phyloP scores from a whole-genome alignment of 495 filamentous ascomycete species.

The Neurospora sp. region DNA sequence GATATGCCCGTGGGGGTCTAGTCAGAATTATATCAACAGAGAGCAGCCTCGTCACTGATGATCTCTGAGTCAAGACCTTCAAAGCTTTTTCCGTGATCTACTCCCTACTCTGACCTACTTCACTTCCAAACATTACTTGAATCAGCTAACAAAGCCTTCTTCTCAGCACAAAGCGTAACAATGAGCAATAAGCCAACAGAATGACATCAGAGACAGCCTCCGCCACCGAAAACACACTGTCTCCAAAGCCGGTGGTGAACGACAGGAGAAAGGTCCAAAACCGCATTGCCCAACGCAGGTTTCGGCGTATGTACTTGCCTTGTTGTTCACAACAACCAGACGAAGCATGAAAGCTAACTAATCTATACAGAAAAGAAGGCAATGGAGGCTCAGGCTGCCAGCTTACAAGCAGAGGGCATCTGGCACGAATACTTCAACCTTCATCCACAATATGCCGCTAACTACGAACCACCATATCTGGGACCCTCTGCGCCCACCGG shows the following conservation, averaged over 20 bases:
- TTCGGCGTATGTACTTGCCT: conserved; percentile 1
- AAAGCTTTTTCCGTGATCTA: neutral
- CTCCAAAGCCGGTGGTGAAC: neutral
- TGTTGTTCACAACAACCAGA: neutral
- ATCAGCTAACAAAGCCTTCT: neutral
- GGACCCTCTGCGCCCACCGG: neutral
- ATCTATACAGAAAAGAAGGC: conserved; percentile 1
- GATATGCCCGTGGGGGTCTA: neutral
- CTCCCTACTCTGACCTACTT: neutral
- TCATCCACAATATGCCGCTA: neutral
- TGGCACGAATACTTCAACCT: conserved; percentile 3
- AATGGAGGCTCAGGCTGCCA: neutral
- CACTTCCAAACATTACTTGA: neutral
- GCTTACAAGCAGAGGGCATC: neutral
- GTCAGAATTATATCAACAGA: neutral
- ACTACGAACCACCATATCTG: neutral
- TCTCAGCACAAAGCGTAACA: neutral
- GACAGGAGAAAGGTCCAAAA: conserved; percentile 4
- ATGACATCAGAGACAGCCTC: neutral
- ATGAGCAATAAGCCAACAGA: neutral
- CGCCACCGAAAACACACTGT: neutral
- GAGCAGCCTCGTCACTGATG: neutral
- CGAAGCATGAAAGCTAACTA: neutral
- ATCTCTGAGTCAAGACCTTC: neutral
- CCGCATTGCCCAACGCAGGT: conserved; percentile 2